Base-by-base conservation (phyloP, 2,329 filamentous ascomycete genomes). In the Monascus ruber region DNA sequence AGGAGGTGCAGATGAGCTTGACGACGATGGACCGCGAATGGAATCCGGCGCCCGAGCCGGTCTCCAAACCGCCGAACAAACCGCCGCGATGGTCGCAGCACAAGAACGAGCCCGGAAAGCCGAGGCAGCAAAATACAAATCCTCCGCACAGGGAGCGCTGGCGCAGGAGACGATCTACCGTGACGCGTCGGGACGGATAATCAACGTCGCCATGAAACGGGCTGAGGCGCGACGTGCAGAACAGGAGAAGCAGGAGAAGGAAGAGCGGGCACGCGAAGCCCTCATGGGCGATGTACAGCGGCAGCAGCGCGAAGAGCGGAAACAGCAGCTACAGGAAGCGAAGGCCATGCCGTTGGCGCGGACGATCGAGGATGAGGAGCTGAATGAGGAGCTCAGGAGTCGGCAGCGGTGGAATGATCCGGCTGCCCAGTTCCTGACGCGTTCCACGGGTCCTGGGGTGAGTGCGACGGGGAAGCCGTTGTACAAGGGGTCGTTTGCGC, bases 391-490 rank as follows among this genome's bases (percentile, higher is more conserved):
- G 60, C 55, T 95, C 51, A 88, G 78, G 65, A 79, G 78, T 40
- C 66, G 75, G 53, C 74, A 80, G 42, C 70, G 89, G 49, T 98
- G 93, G 93, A 89, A 94, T 58, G 91, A 98, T 65, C 91, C 91
- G 1, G 93, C 93, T 63, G 81, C 81, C 42, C 75, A 77, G 50
- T 93, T 96, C 53, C 59, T 95, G 59, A 69, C 55, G 54, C 75
- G 64, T 64, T 72, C 55, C 51, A 72, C 57, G 46, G 51, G 51
- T 2, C 50, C 53, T 0, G 66, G 59, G 4, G 62, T 63, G 73
- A 48, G 66, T 53, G 58, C 58, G 33, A 70, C 68, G 5, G 73
- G 71, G 11, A 77, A 74, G 47, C 85, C 82, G 4, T 59, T 83
- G 4, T 98, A 96, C 59, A 68, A 78, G 43, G 91, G 89, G 0